These are phyloP conservation scores for Pistacia vera DNA, from an alignment of 345 rosid species.

Conservation along the genomic window DNA sequence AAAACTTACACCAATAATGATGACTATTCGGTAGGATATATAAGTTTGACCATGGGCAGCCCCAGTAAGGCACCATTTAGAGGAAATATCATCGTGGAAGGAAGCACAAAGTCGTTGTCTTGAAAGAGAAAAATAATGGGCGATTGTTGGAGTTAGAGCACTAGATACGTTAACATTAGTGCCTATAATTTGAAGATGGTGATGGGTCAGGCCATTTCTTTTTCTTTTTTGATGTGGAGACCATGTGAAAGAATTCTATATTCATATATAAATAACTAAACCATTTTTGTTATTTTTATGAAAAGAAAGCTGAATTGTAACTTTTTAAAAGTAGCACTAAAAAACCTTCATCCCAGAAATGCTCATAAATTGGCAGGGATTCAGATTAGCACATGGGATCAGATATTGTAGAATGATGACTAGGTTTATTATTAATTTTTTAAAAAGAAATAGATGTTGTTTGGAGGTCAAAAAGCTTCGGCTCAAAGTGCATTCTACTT, in stretches of 20 bases:
- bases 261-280: neutral
- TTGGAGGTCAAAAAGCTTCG: slow-evolving; percentile 20
- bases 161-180: neutral
- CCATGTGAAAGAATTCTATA: slow-evolving; percentile 27
- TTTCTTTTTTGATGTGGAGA: slow-evolving; percentile 14
- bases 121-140: neutral
- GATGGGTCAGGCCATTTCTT: slow-evolving; percentile 19
- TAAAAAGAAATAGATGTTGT: neutral
- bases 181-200: slow-evolving; percentile 27
- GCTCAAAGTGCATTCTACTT: neutral
- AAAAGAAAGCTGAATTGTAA: slow-evolving; percentile 27
- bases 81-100: neutral
- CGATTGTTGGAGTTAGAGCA: slow-evolving; percentile 6
- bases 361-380: neutral
- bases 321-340: slow-evolving; percentile 32
- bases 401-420: no score
- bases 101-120: slow-evolving; percentile 1
- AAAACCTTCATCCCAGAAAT: slow-evolving; percentile 13
- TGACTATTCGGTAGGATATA: no score
- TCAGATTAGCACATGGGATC: slow-evolving; percentile 16
- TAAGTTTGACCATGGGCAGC: no score
- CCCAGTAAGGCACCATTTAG: neutral
- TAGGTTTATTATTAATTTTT: neutral
- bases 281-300: neutral
- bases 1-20: no score